These are phyloP conservation scores for Salvia sclarea DNA, from an alignment of 305 asterid species.

Conservation along the genomic window DNA sequence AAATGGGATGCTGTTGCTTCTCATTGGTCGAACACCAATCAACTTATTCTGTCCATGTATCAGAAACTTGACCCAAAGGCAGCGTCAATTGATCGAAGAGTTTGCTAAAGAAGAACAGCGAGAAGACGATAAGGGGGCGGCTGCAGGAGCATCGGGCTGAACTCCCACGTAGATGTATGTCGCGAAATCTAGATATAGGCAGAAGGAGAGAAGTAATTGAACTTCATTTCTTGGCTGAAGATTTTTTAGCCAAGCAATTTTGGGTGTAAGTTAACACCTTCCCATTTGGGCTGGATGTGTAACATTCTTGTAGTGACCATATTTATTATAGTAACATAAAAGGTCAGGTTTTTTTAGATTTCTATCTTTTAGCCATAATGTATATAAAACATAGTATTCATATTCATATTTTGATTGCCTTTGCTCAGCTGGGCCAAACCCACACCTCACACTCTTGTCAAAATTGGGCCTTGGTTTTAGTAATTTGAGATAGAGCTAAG, in stretches of 20 bases:
- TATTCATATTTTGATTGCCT: background rate
- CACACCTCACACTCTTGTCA: no score
- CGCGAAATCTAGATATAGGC: background rate
- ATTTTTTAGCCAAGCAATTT: slow-evolving; percentile 39
- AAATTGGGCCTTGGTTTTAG: no score
- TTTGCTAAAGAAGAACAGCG: slow-evolving; percentile 80
- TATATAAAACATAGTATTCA: background rate
- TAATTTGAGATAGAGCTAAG: no score
- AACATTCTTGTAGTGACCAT: background rate
- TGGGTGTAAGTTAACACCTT: slow-evolving; percentile 20
- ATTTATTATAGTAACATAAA: background rate
- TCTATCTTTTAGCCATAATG: background rate
- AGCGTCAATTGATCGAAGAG: slow-evolving; percentile 81
- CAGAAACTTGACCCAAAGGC: slow-evolving; percentile 80
- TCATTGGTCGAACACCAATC: background rate
- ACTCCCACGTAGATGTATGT: background rate
- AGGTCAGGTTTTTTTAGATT: background rate
- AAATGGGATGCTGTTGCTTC: background rate
- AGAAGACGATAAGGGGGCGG: slow-evolving; percentile 65
- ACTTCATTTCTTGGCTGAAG: slow-evolving; percentile 23
- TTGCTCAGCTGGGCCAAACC: no score
- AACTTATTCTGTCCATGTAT: slow-evolving; percentile 11
- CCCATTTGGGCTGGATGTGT: slow-evolving; percentile 14
- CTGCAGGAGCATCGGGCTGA: slow-evolving; percentile 77
- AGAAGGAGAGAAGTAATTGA: background rate